Percentiles rank a stretch among this genome's conserved stretches.
Conservation (phyloP, 1,284 basidiomycete species). For the Sanguinoderma infundibulare region DNA sequence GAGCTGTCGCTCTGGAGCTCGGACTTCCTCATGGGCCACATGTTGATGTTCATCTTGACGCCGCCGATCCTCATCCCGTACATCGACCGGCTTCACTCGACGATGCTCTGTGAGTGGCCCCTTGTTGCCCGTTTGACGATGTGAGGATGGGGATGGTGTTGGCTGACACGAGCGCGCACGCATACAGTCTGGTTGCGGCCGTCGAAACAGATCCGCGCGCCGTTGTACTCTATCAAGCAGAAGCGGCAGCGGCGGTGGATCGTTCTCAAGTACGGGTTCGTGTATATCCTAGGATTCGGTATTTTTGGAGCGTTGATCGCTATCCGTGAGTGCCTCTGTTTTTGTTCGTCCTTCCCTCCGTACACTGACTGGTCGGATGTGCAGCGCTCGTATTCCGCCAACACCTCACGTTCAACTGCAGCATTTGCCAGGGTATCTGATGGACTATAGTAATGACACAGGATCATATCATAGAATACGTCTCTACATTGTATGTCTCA, state of each 20-base stretch:
- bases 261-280: conserved; percentile 80
- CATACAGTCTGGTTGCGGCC: conserved; percentile 80
- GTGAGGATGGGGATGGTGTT: conserved; percentile 16
- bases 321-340: conserved; percentile 62
- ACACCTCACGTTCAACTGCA: conserved; percentile 62
- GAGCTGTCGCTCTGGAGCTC: conserved; percentile 83
- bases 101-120: conserved; percentile 68
- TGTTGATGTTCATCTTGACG: conserved; percentile 78
- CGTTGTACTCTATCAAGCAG: conserved; percentile 90
- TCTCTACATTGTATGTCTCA: conserved; percentile 36
- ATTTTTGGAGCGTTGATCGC: conserved; percentile 80
- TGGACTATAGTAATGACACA: conserved; percentile 31
- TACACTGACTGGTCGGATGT: conserved; percentile 14
- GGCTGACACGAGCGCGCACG: conserved; percentile 23
- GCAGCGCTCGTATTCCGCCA: conserved; percentile 67
- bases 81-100: conserved; percentile 77
- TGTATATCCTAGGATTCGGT: conserved; percentile 77
- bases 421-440: conserved; percentile 73
- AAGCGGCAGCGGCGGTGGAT: conserved; percentile 87
- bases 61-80: conserved; percentile 76
- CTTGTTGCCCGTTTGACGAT: conserved; percentile 14
- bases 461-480: conserved; percentile 33
- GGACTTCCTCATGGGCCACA: conserved; percentile 70
- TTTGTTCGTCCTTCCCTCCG: conserved; percentile 1
- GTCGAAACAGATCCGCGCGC: conserved; percentile 91